A percentile compares a stretch with the other conserved stretches of the same genome.
These are phyloP conservation scores for Dunaliella primolecta DNA, from an alignment of 139 green algal species.

Conservation along the genomic window DNA sequence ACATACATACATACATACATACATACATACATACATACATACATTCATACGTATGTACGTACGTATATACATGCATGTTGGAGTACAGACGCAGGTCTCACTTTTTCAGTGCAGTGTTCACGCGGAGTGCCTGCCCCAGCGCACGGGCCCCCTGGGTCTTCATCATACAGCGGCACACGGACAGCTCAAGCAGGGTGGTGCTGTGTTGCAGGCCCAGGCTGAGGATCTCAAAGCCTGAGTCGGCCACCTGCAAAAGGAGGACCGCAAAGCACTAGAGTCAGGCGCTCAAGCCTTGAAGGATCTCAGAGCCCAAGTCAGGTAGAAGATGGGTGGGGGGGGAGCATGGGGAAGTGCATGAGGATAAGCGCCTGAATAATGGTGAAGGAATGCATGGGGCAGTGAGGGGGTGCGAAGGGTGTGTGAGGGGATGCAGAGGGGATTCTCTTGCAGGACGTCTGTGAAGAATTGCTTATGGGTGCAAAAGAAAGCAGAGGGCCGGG, in stretches of 20 bases:
- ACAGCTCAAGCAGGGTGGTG: background rate
- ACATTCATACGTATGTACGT: background rate
- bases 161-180: background rate
- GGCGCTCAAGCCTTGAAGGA: no score
- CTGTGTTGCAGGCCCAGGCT: constrained; percentile 12
- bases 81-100: background rate
- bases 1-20: background rate
- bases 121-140: background rate
- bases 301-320: no score
- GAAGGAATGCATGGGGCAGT: background rate
- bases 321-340: background rate
- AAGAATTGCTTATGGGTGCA: background rate
- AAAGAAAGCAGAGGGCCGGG: background rate
- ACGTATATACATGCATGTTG: background rate
- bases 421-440: no score
- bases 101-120: background rate
- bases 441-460: no score
- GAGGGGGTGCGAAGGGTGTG: background rate
- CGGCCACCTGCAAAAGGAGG: constrained; percentile 19
- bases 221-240: constrained; percentile 16
- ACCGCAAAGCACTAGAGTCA: no score
- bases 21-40: no score
- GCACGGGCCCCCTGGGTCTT: background rate
- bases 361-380: background rate
- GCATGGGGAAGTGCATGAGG: background rate